Percentiles rank a stretch among this genome's conserved stretches.
These are phyloP conservation scores for Alternaria sp. DNA, from an alignment of 2,329 filamentous ascomycete genomes.

Conservation along the genomic window DNA sequence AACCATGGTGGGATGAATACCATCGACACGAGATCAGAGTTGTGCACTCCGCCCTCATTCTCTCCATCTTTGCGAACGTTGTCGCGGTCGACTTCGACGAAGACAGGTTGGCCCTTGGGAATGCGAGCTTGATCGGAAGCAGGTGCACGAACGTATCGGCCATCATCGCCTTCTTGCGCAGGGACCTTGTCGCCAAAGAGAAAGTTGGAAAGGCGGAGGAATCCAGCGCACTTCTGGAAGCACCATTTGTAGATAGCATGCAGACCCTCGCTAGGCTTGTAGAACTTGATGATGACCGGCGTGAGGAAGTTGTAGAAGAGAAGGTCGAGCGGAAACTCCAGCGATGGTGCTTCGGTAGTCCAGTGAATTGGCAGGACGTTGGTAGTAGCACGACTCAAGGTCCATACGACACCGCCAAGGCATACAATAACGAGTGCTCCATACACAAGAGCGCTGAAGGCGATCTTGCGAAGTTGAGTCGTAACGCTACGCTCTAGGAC, in stretches of 20 bases:
- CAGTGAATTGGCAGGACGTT: slow-evolving; percentile 89
- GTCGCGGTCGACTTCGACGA: slow-evolving; percentile 74
- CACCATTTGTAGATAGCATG: slow-evolving; percentile 93
- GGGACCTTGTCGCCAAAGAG: slow-evolving; percentile 82
- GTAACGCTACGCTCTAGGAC: slow-evolving; percentile 91
- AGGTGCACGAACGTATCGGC: slow-evolving; percentile 87
- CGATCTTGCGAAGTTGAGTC: slow-evolving; percentile 93
- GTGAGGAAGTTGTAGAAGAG: slow-evolving; percentile 97
- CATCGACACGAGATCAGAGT: slow-evolving; percentile 57
- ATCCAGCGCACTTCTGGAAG: slow-evolving; percentile 85
- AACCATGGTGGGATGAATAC: slow-evolving; percentile 85
- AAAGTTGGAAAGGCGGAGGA: slow-evolving; percentile 85
- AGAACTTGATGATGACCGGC: slow-evolving; percentile 81
- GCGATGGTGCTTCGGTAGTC: slow-evolving; percentile 86
- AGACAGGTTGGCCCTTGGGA: slow-evolving; percentile 81
- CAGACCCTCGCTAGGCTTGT: slow-evolving; percentile 83
- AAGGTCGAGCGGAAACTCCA: slow-evolving; percentile 93
- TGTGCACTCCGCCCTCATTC: slow-evolving; percentile 47
- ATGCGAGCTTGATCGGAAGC: slow-evolving; percentile 95
- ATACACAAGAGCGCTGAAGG: slow-evolving; percentile 95
- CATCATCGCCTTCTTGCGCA: slow-evolving; percentile 84
- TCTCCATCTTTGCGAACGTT: slow-evolving; percentile 70
- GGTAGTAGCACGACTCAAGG: slow-evolving; percentile 71
- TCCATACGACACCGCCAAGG: slow-evolving; percentile 94
- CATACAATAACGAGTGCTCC: slow-evolving; percentile 91